Evolutionary conservation across 148 eudicot species (phyloP), one percentile per base, ranked within the genome.

Genomic region (Oxyria digyna): DNA sequence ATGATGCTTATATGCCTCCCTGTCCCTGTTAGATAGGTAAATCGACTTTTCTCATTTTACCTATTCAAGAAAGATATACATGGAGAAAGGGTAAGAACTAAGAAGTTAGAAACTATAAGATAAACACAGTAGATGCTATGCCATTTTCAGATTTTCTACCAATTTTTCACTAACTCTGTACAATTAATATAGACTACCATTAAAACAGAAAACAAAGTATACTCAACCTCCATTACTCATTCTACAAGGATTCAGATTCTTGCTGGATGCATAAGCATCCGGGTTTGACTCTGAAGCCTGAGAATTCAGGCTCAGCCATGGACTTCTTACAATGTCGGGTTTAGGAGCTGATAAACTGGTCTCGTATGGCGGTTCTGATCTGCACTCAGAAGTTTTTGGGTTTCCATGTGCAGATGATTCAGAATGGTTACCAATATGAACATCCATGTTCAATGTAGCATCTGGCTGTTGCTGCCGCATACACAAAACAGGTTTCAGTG

Each of bases 301-400:
- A 10, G 86, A 81, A 73, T 77, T 85, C 76, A 85, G 72, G 74
- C 84, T 85, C 76, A 83, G 65, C 79, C 82, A 72, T 37, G 78
- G 54, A 59, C 78, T 79, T 42, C 78, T 70, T 17, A 71, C 21
- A 35, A 37, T 74, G 71, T 72, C 73, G 45, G 77, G 79, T 52
- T 62, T 76, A 35, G 72, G 41, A n/a, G 46, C 72, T 9, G 35
- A 42, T 67, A 43, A 35, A 27, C 57, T 78, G 26, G 68, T 68
- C 63, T 13, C 71, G 33, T 49, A 38, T 7, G 71, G 32, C 48
- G 21, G 48, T n/a, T 69, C 73, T 54, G 70, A 76, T 69, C 54
- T 68, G 59, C 68, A 69, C 57, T 68, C 49, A 20, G 5, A 43
- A 13, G 69, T 37, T 43, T 79, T 70, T 21, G 59, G 59, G 66